A percentile compares a stretch with the other conserved stretches of the same genome.
Conservation (phyloP, 805 yeast species). For the Wickerhamomyces canadensis region DNA sequence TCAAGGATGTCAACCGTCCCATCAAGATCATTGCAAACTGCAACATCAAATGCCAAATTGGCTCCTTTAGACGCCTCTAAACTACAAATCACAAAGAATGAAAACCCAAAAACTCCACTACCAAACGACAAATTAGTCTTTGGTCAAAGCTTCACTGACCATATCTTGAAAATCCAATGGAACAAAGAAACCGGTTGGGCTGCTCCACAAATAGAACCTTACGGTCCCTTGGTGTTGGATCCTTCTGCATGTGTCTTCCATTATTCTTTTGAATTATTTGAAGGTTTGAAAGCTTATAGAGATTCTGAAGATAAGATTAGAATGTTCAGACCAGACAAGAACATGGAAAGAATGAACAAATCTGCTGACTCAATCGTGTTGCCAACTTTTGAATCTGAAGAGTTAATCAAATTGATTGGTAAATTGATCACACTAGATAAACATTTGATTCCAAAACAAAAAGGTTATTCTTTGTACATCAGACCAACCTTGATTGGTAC, state of each 20-base stretch:
- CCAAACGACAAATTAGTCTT: slow-evolving; percentile 63
- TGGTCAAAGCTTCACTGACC: slow-evolving; percentile 77
- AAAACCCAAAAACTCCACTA: slow-evolving; percentile 46
- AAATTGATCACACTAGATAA: slow-evolving; percentile 71
- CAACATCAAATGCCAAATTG: slow-evolving; percentile 9
- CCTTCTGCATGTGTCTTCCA: slow-evolving; percentile 91
- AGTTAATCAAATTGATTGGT: slow-evolving; percentile 68
- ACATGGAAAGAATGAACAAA: slow-evolving; percentile 85
- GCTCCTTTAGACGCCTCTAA: slow-evolving; percentile 52
- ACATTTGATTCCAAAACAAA: slow-evolving; percentile 74
- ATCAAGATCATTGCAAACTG: slow-evolving; percentile 8
- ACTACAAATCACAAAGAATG: slow-evolving; percentile 40
- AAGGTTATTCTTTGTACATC: slow-evolving; percentile 86
- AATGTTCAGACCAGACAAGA: slow-evolving; percentile 86
- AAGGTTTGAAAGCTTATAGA: slow-evolving; percentile 91
- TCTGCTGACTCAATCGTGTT: slow-evolving; percentile 86
- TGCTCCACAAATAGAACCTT: slow-evolving; percentile 83
- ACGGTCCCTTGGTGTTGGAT: slow-evolving; percentile 68
- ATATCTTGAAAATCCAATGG: slow-evolving; percentile 89
- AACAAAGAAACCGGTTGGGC: slow-evolving; percentile 74
- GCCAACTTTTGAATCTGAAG: slow-evolving; percentile 79
- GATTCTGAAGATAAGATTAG: slow-evolving; percentile 60
- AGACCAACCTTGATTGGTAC: slow-evolving; percentile 97
- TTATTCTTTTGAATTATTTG: slow-evolving; percentile 91
- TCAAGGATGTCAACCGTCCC: slow-evolving; percentile 2